Evolutionary conservation across 176 grass and related monocot genomes (phyloP).

Genomic region (Lolium rigidum): DNA sequence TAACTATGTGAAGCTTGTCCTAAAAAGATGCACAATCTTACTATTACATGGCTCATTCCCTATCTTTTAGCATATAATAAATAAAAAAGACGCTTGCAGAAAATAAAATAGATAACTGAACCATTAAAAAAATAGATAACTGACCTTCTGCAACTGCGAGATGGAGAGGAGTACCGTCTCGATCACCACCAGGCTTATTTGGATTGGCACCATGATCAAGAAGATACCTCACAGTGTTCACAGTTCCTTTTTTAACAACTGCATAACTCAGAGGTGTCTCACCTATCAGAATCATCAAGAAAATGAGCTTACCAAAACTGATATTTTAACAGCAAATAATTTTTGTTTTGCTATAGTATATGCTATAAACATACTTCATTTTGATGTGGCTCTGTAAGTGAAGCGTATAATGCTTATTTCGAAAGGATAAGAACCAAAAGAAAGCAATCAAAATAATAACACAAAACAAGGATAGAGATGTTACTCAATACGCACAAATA

Average conservation of each 20-base stretch:
- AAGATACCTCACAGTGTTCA: conserved; percentile 24
- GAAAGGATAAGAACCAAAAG: not conserved
- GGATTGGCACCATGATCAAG: conserved; percentile 37
- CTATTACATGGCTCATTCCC: not conserved
- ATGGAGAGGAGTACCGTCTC: not conserved
- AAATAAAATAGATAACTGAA: not conserved
- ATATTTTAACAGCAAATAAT: not conserved
- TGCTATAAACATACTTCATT: conserved; percentile 15
- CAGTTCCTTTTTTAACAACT: not conserved
- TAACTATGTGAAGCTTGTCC: not conserved
- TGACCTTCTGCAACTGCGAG: not conserved
- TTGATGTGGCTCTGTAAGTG: not conserved
- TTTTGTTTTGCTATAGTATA: not conserved
- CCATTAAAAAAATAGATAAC: not conserved
- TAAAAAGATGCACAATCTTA: not conserved
- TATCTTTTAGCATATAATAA: not conserved
- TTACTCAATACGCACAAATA: not conserved
- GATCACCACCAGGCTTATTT: not conserved
- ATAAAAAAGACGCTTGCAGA: not conserved
- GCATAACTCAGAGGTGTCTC: conserved; percentile 31
- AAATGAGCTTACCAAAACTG: not conserved
- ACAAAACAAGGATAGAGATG: conserved; percentile 6
- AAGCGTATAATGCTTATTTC: not conserved
- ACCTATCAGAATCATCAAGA: conserved; percentile 19
- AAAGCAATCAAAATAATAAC: not conserved